phyloP scores from a whole-genome alignment of 495 filamentous ascomycete genomes.

The Rostrohypoxylon terebratum region DNA sequence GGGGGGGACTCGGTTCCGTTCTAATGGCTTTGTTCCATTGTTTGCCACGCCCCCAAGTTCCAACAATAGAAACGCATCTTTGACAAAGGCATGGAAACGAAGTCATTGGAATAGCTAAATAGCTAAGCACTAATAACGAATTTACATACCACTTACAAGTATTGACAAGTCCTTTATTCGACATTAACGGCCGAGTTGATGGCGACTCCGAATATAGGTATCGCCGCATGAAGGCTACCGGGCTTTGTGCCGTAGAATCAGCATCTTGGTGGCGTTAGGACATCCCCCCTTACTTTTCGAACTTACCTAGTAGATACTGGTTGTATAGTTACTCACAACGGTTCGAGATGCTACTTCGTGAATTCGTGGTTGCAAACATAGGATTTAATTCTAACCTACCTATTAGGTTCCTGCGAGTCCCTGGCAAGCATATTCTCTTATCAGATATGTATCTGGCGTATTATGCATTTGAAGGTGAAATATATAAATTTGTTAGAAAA shows the following conservation, averaged over 20 bases:
- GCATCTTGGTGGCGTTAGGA: neutral
- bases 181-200: neutral
- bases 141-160: neutral
- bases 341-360: neutral
- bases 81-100: neutral
- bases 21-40: neutral
- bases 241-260: neutral
- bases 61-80: neutral
- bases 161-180: neutral
- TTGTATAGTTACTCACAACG: neutral
- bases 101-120: neutral
- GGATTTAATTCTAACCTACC: neutral
- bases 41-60: neutral
- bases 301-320: neutral
- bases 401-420: neutral
- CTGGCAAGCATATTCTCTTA: too few species aligned
- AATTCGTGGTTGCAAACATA: neutral
- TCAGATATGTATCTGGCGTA: too few species aligned
- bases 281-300: neutral
- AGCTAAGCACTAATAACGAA: neutral
- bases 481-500: too few species aligned
- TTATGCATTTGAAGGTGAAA: too few species aligned
- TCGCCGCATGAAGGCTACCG: neutral
- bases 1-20: neutral
- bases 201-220: neutral